phyloP scores from a whole-genome alignment of 2,329 filamentous ascomycete species.

The Pseudocercospora vitis region DNA sequence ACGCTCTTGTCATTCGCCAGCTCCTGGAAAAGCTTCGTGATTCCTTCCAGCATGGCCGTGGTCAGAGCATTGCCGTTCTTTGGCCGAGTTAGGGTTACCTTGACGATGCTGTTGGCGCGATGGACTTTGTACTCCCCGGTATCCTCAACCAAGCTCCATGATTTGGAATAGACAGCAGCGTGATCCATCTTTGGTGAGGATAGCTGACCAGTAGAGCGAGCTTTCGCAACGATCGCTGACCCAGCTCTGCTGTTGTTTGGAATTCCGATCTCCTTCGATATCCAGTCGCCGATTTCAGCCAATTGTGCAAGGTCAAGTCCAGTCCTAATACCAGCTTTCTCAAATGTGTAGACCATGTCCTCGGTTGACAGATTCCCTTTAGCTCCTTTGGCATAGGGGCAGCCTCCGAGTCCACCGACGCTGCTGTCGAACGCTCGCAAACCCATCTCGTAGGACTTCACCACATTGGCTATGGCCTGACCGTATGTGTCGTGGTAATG shows the following conservation, averaged over 20 bases:
- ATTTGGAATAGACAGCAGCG: not conserved
- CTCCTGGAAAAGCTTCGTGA: slow-evolving; percentile 20
- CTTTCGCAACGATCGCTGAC: slow-evolving; percentile 23
- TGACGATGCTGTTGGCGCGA: slow-evolving; percentile 17
- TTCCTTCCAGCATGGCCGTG: slow-evolving; percentile 22
- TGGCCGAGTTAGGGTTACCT: slow-evolving; percentile 23
- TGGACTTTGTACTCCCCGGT: slow-evolving; percentile 15
- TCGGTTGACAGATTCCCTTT: slow-evolving; percentile 35
- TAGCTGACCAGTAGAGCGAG: not conserved
- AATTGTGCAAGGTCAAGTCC: slow-evolving; percentile 30
- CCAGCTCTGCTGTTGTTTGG: slow-evolving; percentile 33
- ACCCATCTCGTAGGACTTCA: slow-evolving; percentile 29
- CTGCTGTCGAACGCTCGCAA: slow-evolving; percentile 33
- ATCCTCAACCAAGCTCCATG: slow-evolving; percentile 9
- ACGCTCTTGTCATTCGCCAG: slow-evolving; percentile 18
- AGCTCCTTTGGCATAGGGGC: slow-evolving; percentile 34
- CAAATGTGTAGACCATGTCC: slow-evolving; percentile 33
- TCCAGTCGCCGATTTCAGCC: slow-evolving; percentile 31
- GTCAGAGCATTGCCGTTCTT: slow-evolving; percentile 27
- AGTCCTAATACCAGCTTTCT: slow-evolving; percentile 30
- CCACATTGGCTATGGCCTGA: slow-evolving; percentile 33
- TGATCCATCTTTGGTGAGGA: not conserved
- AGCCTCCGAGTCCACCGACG: slow-evolving; percentile 35
- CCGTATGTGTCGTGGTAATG: slow-evolving; percentile 38
- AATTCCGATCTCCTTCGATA: slow-evolving; percentile 24